Base-by-base conservation (phyloP, 805 yeast genomes). In the Clavispora fructus region DNA sequence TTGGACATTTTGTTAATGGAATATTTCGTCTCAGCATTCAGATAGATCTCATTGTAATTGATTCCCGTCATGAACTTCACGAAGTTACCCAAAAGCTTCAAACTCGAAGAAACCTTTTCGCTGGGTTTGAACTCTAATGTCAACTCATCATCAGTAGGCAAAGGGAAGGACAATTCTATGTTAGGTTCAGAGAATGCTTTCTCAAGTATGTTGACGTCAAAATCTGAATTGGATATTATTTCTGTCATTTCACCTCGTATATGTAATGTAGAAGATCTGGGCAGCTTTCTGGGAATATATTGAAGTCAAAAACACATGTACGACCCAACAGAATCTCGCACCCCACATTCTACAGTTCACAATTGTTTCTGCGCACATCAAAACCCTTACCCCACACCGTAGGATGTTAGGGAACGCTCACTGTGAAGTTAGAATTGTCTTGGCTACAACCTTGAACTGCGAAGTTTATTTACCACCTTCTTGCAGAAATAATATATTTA, bases 141-240 rank as follows among this genome's bases (percentile, higher is more conserved):
- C 2, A 68, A 57, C 9, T 62, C 66, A 33, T 60, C 50, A 49
- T 68, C 73, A 11, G 60, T 60, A 6, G 76, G 75, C 17, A 71
- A 57, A 1, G 76, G 76, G 47, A 69, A 68, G 10, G 65, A 50
- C 10, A 69, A 57, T 6, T 58, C 63, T 26, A 71, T 57, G 39
- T 57, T 56, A 16, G 74, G 74, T 2, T 51, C 35, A 1, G 51
- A 41, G 14, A 62, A 55, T 0, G 70, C 65, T 53, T 67, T 60
- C 9, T 68, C 68, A 31, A 71, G 59, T 42, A 71, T 60, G 50
- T 71, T 71, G 48, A 71, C 61, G 47, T 71, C 74, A 43, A 71
- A 60, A 40, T 59, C 55, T 5, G 58, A 46, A 28, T 45, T 48
- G 19, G 49, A 37, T 3, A 31, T 25, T 4, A 6, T 28, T 9